phyloP scores from a whole-genome alignment of 164 flowering plant genomes.

The Chloranthus sessilifolius region DNA sequence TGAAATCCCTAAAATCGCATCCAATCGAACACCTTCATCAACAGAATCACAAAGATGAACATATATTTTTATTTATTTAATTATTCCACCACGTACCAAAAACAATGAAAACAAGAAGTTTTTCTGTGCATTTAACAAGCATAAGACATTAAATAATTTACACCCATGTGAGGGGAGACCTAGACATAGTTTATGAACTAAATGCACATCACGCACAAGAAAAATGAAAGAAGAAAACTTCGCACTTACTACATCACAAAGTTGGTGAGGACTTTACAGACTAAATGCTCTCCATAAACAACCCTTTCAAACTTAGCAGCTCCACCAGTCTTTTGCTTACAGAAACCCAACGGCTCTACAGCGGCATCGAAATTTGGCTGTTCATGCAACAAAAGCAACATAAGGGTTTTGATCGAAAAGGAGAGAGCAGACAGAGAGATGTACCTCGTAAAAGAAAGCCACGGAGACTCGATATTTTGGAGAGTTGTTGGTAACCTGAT shows the following conservation, averaged over 20 bases:
- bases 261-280: conserved; percentile 66
- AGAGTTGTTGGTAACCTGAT: conserved; percentile 63
- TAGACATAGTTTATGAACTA: no score
- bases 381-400: conserved; percentile 9
- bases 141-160: no score
- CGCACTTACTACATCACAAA: conserved; percentile 27
- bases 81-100: no score
- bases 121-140: no score
- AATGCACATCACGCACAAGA: no score
- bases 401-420: neutral
- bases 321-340: conserved; percentile 54
- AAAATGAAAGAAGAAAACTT: neutral
- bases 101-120: no score
- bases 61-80: no score
- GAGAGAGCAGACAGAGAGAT: neutral
- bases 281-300: conserved; percentile 82
- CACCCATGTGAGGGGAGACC: no score
- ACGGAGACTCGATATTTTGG: conserved; percentile 64
- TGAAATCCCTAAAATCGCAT: no score
- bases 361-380: conserved; percentile 80
- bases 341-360: conserved; percentile 70
- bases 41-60: no score
- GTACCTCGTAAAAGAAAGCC: conserved; percentile 90
- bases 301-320: conserved; percentile 44
- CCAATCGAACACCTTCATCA: no score